Percentiles rank a stretch among this genome's conserved stretches.
Conservation (phyloP, 2,329 filamentous ascomycete genomes). For the Emergomyces pasteurianus region DNA sequence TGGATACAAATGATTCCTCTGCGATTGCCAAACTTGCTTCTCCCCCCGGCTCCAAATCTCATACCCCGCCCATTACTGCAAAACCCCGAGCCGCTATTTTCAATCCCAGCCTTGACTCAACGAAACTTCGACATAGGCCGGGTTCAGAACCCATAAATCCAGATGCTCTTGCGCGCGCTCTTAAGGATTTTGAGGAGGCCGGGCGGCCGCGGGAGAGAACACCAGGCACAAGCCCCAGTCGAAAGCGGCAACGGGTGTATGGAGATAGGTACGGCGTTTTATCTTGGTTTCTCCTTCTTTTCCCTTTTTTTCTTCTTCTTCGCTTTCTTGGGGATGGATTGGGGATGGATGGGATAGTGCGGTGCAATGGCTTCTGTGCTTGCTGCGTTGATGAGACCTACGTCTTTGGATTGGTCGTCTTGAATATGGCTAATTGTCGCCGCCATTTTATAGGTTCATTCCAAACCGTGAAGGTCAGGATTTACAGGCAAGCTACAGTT, state of each 20-base stretch:
- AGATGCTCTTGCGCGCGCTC: conserved; percentile 46
- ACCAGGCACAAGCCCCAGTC: conserved; percentile 52
- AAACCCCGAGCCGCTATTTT: conserved; percentile 31
- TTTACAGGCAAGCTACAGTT: conserved; percentile 79
- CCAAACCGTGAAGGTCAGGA: conserved; percentile 89
- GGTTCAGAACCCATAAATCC: conserved; percentile 46
- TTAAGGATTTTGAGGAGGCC: conserved; percentile 50
- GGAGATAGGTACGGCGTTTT: conserved; percentile 42
- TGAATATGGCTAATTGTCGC: conserved; percentile 1
- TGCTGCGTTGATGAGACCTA: background rate
- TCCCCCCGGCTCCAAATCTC: conserved; percentile 43
- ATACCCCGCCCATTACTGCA: conserved; percentile 44
- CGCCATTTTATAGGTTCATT: conserved; percentile 58
- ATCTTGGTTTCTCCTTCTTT: too few relatives aligned
- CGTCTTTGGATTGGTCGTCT: background rate
- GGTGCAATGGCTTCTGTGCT: background rate
- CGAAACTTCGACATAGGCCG: conserved; percentile 17
- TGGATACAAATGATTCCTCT: conserved; percentile 4
- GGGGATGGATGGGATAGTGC: background rate
- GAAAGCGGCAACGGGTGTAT: conserved; percentile 57
- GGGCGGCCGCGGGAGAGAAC: conserved; percentile 49
- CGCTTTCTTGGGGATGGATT: background rate
- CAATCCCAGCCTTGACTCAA: conserved; percentile 11
- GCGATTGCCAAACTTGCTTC: conserved; percentile 28
- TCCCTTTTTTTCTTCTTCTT: background rate